Conservation (phyloP, 192 early-diverging fungal genomes). For the Mortierella alpina region DNA sequence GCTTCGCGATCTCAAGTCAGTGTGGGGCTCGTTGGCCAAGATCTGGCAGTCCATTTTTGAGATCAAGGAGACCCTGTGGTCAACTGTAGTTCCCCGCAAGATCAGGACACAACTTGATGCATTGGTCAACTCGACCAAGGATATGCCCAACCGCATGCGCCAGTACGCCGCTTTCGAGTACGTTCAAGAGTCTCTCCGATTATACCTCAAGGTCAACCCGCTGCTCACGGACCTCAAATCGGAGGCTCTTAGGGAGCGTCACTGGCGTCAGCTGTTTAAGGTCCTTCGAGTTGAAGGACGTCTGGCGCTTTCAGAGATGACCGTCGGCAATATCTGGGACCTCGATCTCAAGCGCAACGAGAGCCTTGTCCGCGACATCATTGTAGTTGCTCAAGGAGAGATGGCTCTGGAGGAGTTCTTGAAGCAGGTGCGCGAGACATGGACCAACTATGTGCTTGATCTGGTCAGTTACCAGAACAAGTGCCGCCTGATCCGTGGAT, state of each 20-base stretch:
- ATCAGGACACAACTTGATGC: constrained; percentile 87
- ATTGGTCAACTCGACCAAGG: constrained; percentile 84
- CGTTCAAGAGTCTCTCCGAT: constrained; percentile 86
- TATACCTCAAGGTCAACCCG: constrained; percentile 83
- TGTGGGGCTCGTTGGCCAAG: constrained; percentile 86
- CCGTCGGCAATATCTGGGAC: constrained; percentile 96
- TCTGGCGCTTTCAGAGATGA: constrained; percentile 82
- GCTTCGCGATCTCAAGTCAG: constrained; percentile 88
- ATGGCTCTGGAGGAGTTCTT: constrained; percentile 99
- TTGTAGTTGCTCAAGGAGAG: constrained; percentile 96
- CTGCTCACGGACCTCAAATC: constrained; percentile 92
- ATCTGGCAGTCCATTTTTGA: constrained; percentile 89
- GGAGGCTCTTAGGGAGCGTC: constrained; percentile 94
- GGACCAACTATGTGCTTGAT: constrained; percentile 93
- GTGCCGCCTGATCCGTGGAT: constrained; percentile 94
- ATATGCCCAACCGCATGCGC: constrained; percentile 96
- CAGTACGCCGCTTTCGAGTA: constrained; percentile 98
- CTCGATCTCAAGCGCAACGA: constrained; percentile 91
- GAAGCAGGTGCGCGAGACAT: constrained; percentile 89
- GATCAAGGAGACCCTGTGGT: constrained; percentile 90
- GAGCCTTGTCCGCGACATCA: constrained; percentile 84
- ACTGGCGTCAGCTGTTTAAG: constrained; percentile 97
- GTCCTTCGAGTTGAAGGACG: constrained; percentile 78
- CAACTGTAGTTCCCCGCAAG: constrained; percentile 88
- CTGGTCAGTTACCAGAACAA: constrained; percentile 98